Conservation (phyloP, 1,284 basidiomycete species). For the Microbotryum saponariae region DNA sequence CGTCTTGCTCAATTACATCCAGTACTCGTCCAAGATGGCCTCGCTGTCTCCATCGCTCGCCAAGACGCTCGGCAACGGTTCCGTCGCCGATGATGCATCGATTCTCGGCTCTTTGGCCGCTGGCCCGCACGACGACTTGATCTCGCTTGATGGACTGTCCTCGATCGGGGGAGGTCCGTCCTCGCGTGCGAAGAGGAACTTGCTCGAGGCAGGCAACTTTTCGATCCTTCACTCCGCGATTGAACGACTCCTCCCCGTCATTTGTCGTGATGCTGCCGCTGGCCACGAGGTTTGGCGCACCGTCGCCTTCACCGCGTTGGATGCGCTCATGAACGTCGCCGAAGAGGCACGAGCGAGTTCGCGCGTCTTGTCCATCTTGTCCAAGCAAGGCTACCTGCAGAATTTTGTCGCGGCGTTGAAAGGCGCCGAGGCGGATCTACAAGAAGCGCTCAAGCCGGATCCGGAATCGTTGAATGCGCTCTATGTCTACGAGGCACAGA, state of each 20-base stretch:
- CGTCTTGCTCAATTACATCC: constrained; percentile 77
- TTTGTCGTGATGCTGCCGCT: constrained; percentile 85
- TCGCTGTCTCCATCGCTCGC: constrained; percentile 36
- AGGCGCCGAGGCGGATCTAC: constrained; percentile 70
- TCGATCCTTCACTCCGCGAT: constrained; percentile 36
- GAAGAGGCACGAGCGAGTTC: constrained; percentile 46
- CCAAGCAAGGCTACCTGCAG: constrained; percentile 67
- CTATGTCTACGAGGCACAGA: constrained; percentile 91
- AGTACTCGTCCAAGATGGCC: constrained; percentile 47
- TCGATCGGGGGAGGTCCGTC: constrained; percentile 29
- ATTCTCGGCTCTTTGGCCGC: constrained; percentile 2
- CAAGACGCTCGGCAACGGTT: constrained; percentile 14
- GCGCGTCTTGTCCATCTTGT: constrained; percentile 47
- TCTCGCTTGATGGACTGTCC: constrained; percentile 30
- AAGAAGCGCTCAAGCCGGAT: constrained; percentile 75
- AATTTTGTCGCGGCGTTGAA: constrained; percentile 78
- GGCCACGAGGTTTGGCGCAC: constrained; percentile 96
- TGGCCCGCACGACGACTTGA: constrained; percentile 19
- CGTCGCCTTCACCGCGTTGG: constrained; percentile 77
- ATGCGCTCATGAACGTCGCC: constrained; percentile 54
- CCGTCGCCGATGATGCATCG: constrained; percentile 17
- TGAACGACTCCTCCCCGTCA: constrained; percentile 67
- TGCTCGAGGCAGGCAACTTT: constrained; percentile 32
- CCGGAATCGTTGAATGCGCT: constrained; percentile 83
- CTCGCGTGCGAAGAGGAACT: constrained; percentile 16